Conservation (phyloP, 805 yeast genomes). For the Wickerhamomyces mucosus region DNA sequence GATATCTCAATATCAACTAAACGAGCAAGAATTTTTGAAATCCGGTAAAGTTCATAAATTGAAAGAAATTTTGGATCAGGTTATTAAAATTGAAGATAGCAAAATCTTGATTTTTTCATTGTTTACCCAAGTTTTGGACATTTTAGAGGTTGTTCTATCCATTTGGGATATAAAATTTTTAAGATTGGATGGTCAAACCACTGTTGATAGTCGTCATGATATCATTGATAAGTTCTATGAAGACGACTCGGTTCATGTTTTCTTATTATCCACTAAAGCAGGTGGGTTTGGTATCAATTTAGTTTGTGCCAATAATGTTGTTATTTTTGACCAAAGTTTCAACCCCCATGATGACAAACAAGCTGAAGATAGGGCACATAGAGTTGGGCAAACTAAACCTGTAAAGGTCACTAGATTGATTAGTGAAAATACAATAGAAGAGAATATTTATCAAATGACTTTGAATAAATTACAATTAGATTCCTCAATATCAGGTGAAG, state of each 20-base stretch:
- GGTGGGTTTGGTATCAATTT: slow-evolving; percentile 98
- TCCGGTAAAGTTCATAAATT: slow-evolving; percentile 71
- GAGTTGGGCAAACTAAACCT: slow-evolving; percentile 88
- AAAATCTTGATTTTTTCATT: slow-evolving; percentile 80
- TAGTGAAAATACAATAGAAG: slow-evolving; percentile 73
- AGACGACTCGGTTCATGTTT: slow-evolving; percentile 73
- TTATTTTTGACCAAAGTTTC: slow-evolving; percentile 88
- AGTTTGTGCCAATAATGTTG: slow-evolving; percentile 88
- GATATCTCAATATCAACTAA: slow-evolving; percentile 48
- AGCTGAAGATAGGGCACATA: slow-evolving; percentile 97
- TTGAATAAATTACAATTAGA: slow-evolving; percentile 88
- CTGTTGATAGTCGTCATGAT: slow-evolving; percentile 89
- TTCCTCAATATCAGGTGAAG: slow-evolving; percentile 23
- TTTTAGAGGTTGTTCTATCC: slow-evolving; percentile 68
- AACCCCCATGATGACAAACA: slow-evolving; percentile 98
- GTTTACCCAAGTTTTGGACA: slow-evolving; percentile 87
- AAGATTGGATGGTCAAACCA: slow-evolving; percentile 87
- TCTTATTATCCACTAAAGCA: slow-evolving; percentile 86
- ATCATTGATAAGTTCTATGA: slow-evolving; percentile 84
- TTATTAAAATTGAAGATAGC: slow-evolving; percentile 45
- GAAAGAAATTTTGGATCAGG: slow-evolving; percentile 44
- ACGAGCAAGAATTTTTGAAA: slow-evolving; percentile 45
- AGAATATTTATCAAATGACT: slow-evolving; percentile 77
- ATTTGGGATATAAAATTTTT: slow-evolving; percentile 59
- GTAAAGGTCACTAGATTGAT: slow-evolving; percentile 75